Base-by-base conservation (phyloP, 495 filamentous ascomycete species). In the Staphylotrichum longicolle region DNA sequence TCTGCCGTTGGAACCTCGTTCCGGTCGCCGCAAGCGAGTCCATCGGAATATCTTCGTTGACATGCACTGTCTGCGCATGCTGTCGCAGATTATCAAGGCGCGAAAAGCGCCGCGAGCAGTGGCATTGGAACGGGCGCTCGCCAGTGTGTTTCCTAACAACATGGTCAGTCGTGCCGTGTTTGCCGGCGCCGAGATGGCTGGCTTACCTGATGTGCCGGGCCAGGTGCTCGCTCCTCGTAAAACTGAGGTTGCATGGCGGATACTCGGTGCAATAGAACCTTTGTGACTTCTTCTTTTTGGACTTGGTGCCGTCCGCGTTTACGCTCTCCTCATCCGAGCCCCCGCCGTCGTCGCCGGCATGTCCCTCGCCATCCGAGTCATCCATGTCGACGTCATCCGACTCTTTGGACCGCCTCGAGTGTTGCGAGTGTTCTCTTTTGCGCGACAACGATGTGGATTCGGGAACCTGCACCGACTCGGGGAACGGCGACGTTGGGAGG, bases 181-280 rank as follows among this genome's bases (percentile, higher is more conserved):
- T 8, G 15, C 4, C n/a, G 5, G 20, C 12, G 8, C 7, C 15
- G 50, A 11, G 30, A 15, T n/a, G 48, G 58, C 33, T 46, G 37
- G 61, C 78, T 47, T 82, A 91, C 89, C 90, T 86, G 63, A 98
- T 98, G 64, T 98, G 94, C 37, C 94, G 83, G 11, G 94, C 94
- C 56, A 98, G 74, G 77, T 98, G 94, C 72, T 98, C 94, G 69
- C 95, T 98, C 44, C 94, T 83, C 3, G 94, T 98, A 72, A 98
- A 98, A 72, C 93, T 96, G 33, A 98, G 75, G 68, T 88, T 91
- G 74, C 94, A 98, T 15, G 92, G 90, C 46, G 95, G 95, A 68
- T 93, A 97, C 32, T 96, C 91, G n/a, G 89, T 96, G 76, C 94
- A 98, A 72, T 91, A 97, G 70, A 98, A 98, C 48, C 91, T 84